Evolutionary conservation across 2,329 filamentous ascomycete species (phyloP).

Genomic region (Cordyceps sp.): DNA sequence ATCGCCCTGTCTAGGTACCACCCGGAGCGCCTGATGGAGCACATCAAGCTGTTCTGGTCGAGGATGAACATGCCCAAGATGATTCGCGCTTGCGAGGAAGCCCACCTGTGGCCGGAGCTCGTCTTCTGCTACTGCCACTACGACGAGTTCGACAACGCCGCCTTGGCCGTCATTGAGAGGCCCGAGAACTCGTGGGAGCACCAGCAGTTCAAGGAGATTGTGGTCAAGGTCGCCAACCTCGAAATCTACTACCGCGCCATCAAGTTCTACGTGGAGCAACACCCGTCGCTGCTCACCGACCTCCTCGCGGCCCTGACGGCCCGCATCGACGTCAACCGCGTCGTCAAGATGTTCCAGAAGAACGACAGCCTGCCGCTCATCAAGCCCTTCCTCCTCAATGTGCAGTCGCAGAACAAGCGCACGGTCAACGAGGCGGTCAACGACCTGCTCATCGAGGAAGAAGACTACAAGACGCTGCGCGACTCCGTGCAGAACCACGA

Average conservation of each 20-base stretch:
- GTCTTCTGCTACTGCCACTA: slow-evolving; percentile 98
- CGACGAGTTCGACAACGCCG: slow-evolving; percentile 95
- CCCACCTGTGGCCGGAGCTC: slow-evolving; percentile 91
- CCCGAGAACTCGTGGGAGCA: slow-evolving; percentile 98
- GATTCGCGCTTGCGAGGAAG: slow-evolving; percentile 84
- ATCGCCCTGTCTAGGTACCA: slow-evolving; percentile 90
- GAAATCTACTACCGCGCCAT: slow-evolving; percentile 98
- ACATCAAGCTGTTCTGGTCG: slow-evolving; percentile 96
- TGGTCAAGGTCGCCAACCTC: slow-evolving; percentile 93
- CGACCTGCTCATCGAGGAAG: slow-evolving; percentile 92
- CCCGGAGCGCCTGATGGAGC: slow-evolving; percentile 93
- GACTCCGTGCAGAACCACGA: slow-evolving; percentile 98
- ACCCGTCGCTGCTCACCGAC: slow-evolving; percentile 90
- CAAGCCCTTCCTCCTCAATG: slow-evolving; percentile 95
- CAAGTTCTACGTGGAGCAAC: slow-evolving; percentile 95
- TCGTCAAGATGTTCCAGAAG: slow-evolving; percentile 98
- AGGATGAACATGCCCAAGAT: slow-evolving; percentile 97
- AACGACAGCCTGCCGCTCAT: slow-evolving; percentile 96
- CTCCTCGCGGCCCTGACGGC: slow-evolving; percentile 81
- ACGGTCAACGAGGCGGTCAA: slow-evolving; percentile 97
- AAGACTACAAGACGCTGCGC: slow-evolving; percentile 95
- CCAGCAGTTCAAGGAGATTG: slow-evolving; percentile 97
- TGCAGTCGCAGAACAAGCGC: slow-evolving; percentile 94
- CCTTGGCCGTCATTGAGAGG: slow-evolving; percentile 93
- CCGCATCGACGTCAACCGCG: slow-evolving; percentile 92